Conservation (phyloP, 768 basidiomycete species). For the Lactarius sanguifluus region DNA sequence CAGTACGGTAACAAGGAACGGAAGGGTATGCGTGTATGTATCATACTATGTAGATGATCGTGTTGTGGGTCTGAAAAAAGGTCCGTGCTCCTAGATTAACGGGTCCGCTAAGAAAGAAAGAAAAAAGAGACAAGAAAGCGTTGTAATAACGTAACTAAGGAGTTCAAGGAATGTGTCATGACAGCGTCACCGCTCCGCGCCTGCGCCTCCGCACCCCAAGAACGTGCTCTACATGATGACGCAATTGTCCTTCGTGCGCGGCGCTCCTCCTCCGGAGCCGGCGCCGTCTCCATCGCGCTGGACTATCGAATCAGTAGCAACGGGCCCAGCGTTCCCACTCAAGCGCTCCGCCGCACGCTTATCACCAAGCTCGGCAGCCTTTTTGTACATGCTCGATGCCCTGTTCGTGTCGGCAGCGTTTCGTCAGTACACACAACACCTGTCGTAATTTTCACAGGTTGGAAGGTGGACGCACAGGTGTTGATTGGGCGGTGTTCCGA, state of each 20-base stretch:
- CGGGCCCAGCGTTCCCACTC: conserved; percentile 54
- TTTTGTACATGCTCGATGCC: conserved; percentile 80
- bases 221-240: conserved; percentile 65
- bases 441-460: background rate
- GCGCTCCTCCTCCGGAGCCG: conserved; percentile 38
- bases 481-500: conserved; percentile 68
- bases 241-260: conserved; percentile 72
- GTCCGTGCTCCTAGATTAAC: conserved; percentile 3
- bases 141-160: conserved; percentile 4
- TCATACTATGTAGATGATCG: background rate
- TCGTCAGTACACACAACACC: background rate
- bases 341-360: conserved; percentile 89
- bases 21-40: conserved; percentile 2
- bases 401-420: conserved; percentile 39
- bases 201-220: background rate
- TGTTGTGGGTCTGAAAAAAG: background rate
- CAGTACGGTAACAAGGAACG: background rate
- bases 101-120: background rate
- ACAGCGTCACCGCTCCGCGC: background rate
- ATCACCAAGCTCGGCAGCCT: conserved; percentile 89
- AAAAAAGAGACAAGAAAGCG: background rate
- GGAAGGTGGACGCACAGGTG: conserved; percentile 53
- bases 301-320: conserved; percentile 58
- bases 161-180: conserved; percentile 3
- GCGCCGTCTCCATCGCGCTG: conserved; percentile 49